Evolutionary conservation across 1,139 yeast species (phyloP).

Genomic region (Debaryomyces coudertii): DNA sequence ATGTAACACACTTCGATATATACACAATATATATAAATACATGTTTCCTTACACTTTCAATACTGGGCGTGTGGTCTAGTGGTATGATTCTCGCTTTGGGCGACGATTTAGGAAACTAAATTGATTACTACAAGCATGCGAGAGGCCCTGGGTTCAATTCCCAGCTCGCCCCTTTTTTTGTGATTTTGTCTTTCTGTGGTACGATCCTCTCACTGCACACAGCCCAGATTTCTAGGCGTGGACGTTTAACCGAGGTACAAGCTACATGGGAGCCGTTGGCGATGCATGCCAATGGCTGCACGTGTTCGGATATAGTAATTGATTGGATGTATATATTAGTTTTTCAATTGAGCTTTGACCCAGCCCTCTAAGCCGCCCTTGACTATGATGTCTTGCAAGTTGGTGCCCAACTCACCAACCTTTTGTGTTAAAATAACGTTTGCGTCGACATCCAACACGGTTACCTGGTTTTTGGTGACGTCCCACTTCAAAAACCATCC

Average conservation of each 20-base stretch:
- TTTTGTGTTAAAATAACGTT: constrained; percentile 76
- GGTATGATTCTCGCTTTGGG: constrained; percentile 27
- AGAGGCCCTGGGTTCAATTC: constrained; percentile 21
- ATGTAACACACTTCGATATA: too few species aligned
- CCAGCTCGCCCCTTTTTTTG: constrained; percentile 18
- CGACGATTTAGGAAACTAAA: constrained; percentile 10
- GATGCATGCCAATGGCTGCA: constrained; percentile 1
- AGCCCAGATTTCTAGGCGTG: background rate
- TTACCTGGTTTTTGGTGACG: constrained; percentile 79
- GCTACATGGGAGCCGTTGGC: background rate
- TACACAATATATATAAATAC: background rate
- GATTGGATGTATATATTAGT: constrained; percentile 1
- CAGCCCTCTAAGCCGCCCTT: constrained; percentile 98
- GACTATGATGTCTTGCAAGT: constrained; percentile 93
- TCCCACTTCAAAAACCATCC: constrained; percentile 95
- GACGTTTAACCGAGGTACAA: background rate
- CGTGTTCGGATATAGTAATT: background rate
- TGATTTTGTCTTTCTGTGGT: background rate
- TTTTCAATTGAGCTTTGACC: constrained; percentile 75
- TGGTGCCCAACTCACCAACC: constrained; percentile 94
- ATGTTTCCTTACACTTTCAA: background rate
- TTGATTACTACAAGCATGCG: constrained; percentile 14
- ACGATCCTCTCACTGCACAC: background rate
- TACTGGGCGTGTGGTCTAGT: constrained; percentile 28
- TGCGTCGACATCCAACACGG: constrained; percentile 68